A percentile compares a stretch with the other conserved stretches of the same genome.
Evolutionary conservation across 2,329 filamentous ascomycete genomes (phyloP).

Genomic region (Cladosporium sp.): DNA sequence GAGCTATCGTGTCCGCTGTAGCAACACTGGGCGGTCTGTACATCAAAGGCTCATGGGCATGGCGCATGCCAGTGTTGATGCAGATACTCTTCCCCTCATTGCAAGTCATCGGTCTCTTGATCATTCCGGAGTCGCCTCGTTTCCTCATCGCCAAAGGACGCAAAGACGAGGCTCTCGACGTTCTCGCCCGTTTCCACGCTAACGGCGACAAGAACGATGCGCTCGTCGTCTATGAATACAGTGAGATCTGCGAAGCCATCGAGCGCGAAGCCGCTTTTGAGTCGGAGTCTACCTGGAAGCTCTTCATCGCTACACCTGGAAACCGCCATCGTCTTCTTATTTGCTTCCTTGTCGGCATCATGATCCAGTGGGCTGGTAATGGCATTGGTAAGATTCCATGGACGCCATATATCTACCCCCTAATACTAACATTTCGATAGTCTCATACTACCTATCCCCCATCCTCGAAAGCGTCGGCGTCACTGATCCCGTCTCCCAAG

Average conservation of each 20-base stretch:
- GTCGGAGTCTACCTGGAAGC: constrained; percentile 2
- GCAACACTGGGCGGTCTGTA: constrained; percentile 19
- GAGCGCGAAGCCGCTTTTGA: constrained; percentile 3
- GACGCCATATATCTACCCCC: background rate
- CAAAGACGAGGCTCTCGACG: constrained; percentile 12
- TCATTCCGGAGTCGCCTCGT: constrained; percentile 14
- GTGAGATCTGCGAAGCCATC: constrained; percentile 30
- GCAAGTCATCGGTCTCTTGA: constrained; percentile 11
- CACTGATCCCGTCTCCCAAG: constrained; percentile 30
- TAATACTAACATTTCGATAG: background rate
- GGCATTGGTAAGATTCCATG: background rate
- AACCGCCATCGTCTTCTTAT: constrained; percentile 7
- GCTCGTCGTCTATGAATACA: constrained; percentile 9
- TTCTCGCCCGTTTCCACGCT: constrained; percentile 16
- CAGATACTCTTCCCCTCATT: constrained; percentile 17
- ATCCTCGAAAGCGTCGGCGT: constrained; percentile 37
- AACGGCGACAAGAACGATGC: constrained; percentile 14
- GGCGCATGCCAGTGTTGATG: constrained; percentile 21
- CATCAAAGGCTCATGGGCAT: constrained; percentile 19
- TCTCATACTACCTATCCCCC: constrained; percentile 17
- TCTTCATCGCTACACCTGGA: constrained; percentile 5
- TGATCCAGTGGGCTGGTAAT: constrained; percentile 10
- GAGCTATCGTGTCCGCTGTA: constrained; percentile 20
- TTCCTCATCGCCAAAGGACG: constrained; percentile 11
- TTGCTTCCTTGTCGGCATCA: constrained; percentile 17